Evolutionary conservation across 2,329 filamentous ascomycete genomes (phyloP).

Genomic region (Didymella lethalis): DNA sequence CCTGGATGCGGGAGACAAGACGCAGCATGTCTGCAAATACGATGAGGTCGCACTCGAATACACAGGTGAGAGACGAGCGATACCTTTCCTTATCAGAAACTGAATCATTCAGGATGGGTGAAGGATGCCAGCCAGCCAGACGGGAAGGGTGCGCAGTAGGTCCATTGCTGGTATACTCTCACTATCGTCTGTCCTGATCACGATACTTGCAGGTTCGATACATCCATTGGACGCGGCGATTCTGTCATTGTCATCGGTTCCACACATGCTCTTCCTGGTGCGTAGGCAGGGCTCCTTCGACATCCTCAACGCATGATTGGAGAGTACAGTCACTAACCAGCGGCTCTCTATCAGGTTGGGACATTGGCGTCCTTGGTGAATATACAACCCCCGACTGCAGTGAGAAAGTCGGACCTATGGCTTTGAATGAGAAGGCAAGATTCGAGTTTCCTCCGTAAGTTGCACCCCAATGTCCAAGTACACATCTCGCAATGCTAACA

Average conservation of each 20-base stretch:
- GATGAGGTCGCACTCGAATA: slow-evolving; percentile 88
- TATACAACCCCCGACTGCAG: slow-evolving; percentile 9
- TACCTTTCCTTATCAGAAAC: not conserved
- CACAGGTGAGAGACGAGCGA: slow-evolving; percentile 61
- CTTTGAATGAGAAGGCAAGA: slow-evolving; percentile 86
- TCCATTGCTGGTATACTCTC: slow-evolving; percentile 18
- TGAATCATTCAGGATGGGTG: slow-evolving; percentile 67
- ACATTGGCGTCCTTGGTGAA: slow-evolving; percentile 70
- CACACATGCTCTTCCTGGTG: slow-evolving; percentile 1
- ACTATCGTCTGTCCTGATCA: slow-evolving; percentile 17
- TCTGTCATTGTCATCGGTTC: slow-evolving; percentile 79
- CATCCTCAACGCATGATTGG: not conserved
- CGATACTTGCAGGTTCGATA: slow-evolving; percentile 76
- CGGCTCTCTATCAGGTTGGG: slow-evolving; percentile 53
- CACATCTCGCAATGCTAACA: slow-evolving; percentile 26
- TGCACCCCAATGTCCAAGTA: slow-evolving; percentile 5
- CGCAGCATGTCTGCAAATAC: slow-evolving; percentile 67
- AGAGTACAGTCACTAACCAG: not conserved
- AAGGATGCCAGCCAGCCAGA: slow-evolving; percentile 69
- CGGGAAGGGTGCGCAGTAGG: slow-evolving; percentile 75
- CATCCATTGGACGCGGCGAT: slow-evolving; percentile 77
- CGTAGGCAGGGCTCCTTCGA: not conserved
- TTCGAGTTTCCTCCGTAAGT: slow-evolving; percentile 80
- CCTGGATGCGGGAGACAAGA: slow-evolving; percentile 67
- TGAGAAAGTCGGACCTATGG: slow-evolving; percentile 68